Conservation (phyloP, 1,284 basidiomycete species). For the Pseudozyma tsukubaensis region DNA sequence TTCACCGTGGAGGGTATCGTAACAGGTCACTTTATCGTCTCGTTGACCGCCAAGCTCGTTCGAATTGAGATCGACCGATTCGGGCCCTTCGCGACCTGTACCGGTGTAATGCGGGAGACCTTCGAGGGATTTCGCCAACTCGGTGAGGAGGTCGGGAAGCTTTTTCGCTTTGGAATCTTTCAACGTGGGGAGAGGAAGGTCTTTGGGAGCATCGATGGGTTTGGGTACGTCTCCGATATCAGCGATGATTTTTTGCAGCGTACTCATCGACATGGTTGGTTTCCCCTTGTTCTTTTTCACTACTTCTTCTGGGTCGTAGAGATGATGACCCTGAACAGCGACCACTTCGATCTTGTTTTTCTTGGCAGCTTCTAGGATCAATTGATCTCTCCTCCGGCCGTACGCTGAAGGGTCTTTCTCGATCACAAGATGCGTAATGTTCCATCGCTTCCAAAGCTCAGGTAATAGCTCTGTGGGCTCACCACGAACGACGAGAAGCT, state of each 20-base stretch:
- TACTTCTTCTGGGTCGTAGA: conserved; percentile 55
- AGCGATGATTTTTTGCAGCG: conserved; percentile 46
- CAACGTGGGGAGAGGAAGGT: conserved; percentile 35
- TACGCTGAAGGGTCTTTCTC: conserved; percentile 57
- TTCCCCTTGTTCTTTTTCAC: conserved; percentile 51
- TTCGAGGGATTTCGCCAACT: conserved; percentile 45
- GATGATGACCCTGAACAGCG: conserved; percentile 50
- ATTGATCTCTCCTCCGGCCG: conserved; percentile 42
- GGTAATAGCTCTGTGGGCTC: conserved; percentile 71
- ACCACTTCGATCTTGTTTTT: conserved; percentile 53
- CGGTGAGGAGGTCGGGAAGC: conserved; percentile 26
- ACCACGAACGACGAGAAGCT: conserved; percentile 72
- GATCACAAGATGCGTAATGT: conserved; percentile 72
- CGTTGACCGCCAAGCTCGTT: conserved; percentile 53
- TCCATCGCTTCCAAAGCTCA: conserved; percentile 71
- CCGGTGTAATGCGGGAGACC: conserved; percentile 55
- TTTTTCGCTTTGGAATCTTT: conserved; percentile 24
- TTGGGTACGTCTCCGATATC: conserved; percentile 45
- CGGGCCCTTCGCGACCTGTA: conserved; percentile 40
- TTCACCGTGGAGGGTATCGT: conserved; percentile 70
- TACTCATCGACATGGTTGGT: conserved; percentile 55
- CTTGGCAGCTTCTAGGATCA: conserved; percentile 41
- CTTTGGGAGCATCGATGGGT: conserved; percentile 51
- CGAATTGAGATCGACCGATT: conserved; percentile 53
- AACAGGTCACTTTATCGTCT: conserved; percentile 52